Evolutionary conservation across 2,329 filamentous ascomycete species (phyloP).

Genomic region (Ceratocystis papillata): DNA sequence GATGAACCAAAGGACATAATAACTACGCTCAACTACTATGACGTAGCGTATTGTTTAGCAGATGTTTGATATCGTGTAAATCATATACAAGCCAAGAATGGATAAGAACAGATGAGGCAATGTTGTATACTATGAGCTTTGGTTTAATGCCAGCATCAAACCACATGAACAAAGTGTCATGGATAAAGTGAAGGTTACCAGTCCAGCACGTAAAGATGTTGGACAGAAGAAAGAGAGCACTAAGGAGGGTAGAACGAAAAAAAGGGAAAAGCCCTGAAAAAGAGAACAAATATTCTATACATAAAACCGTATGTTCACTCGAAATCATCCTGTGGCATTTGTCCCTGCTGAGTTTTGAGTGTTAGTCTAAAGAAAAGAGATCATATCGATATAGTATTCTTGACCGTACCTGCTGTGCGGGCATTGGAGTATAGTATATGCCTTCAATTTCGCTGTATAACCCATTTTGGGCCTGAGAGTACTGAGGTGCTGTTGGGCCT

Average conservation of each 20-base stretch:
- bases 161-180: neutral
- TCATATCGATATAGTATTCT: no score
- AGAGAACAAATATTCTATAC: neutral
- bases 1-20: conserved; percentile 23
- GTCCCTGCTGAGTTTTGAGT: conserved; percentile 30
- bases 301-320: conserved; percentile 29
- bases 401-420: conserved; percentile 62
- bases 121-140: neutral
- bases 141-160: neutral
- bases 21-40: neutral
- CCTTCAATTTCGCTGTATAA: conserved; percentile 75
- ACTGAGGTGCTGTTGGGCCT: conserved; percentile 62
- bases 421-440: conserved; percentile 81
- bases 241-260: no score
- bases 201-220: neutral
- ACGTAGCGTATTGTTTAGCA: neutral
- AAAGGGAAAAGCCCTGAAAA: neutral
- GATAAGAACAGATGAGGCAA: neutral
- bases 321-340: conserved; percentile 39
- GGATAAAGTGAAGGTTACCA: neutral
- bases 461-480: conserved; percentile 64
- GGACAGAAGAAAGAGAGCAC: neutral
- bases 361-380: conserved; percentile 10
- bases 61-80: neutral
- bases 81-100: neutral